Evolutionary conservation across 345 rosid genomes (phyloP).

Genomic region (Linum tenue): DNA sequence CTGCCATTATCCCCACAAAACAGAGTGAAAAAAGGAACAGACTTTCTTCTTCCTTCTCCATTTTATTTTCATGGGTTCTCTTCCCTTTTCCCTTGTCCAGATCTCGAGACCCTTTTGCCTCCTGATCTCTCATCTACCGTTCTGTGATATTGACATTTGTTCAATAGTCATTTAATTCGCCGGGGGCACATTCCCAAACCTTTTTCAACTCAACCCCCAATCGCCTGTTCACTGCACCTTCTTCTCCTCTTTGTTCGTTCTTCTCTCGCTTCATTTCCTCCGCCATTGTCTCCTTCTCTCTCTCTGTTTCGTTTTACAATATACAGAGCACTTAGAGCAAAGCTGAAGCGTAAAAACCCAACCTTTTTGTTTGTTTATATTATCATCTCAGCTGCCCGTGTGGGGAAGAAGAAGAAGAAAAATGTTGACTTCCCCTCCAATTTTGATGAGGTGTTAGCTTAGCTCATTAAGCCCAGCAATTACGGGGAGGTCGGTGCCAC

Average conservation of each 20-base stretch:
- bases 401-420: not conserved
- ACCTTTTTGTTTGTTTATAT: not conserved
- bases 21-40: not conserved
- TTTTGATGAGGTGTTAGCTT: conserved; percentile 15
- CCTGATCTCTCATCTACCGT: conserved; percentile 2
- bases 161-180: conserved; percentile 8
- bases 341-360: not conserved
- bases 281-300: conserved; percentile 32
- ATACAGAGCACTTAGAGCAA: conserved; percentile 27
- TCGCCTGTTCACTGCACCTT: conserved; percentile 1
- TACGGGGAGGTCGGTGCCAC: conserved; percentile 50
- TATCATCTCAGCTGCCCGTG: not conserved
- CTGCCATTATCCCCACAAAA: conserved; percentile 22
- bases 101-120: conserved; percentile 29
- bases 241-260: not conserved
- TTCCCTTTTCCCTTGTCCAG: conserved; percentile 14
- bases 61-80: not conserved
- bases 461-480: conserved; percentile 25
- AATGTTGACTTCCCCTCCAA: conserved; percentile 5
- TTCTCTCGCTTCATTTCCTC: conserved; percentile 32
- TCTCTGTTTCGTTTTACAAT: conserved; percentile 2
- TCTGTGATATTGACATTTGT: conserved; percentile 24
- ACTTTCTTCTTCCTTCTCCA: not conserved
- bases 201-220: not conserved
- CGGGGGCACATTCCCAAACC: not conserved